phyloP scores from a whole-genome alignment of 805 yeast species.

The Candida cerambycidarum region DNA sequence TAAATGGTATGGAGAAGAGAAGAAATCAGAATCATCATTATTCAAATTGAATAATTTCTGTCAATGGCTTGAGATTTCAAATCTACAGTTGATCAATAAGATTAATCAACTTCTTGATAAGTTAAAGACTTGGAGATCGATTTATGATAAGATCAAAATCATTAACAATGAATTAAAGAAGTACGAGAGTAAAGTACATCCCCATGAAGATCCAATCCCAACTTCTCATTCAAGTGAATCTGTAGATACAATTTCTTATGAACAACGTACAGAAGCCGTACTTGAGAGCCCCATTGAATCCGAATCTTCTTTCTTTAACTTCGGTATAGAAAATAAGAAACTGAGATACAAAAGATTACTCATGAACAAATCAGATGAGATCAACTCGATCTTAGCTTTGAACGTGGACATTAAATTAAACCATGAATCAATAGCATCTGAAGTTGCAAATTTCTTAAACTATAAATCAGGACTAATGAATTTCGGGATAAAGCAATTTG shows the following conservation, averaged over 20 bases:
- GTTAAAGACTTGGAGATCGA: slow-evolving; percentile 30
- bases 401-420: slow-evolving; percentile 47
- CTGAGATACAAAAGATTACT: slow-evolving; percentile 47
- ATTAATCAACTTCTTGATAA: slow-evolving; percentile 24
- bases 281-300: not conserved
- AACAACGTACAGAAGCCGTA: not conserved
- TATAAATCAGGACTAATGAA: slow-evolving; percentile 46
- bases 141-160: slow-evolving; percentile 25
- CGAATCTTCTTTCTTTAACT: slow-evolving; percentile 29
- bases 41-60: slow-evolving; percentile 17
- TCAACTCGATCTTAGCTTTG: slow-evolving; percentile 41
- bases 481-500: slow-evolving; percentile 34
- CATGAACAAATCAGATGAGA: slow-evolving; percentile 38
- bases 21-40: slow-evolving; percentile 11
- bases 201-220: slow-evolving; percentile 1
- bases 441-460: slow-evolving; percentile 56
- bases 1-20: slow-evolving; percentile 12
- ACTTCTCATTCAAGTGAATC: not conserved
- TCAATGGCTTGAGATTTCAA: slow-evolving; percentile 25
- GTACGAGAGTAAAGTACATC: slow-evolving; percentile 22
- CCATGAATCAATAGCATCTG: slow-evolving; percentile 67
- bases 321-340: slow-evolving; percentile 52
- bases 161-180: slow-evolving; percentile 29
- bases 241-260: not conserved
- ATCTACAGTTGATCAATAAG: slow-evolving; percentile 23